Conservation (phyloP, 345 rosid genomes). For the Bruguiera parviflora region DNA sequence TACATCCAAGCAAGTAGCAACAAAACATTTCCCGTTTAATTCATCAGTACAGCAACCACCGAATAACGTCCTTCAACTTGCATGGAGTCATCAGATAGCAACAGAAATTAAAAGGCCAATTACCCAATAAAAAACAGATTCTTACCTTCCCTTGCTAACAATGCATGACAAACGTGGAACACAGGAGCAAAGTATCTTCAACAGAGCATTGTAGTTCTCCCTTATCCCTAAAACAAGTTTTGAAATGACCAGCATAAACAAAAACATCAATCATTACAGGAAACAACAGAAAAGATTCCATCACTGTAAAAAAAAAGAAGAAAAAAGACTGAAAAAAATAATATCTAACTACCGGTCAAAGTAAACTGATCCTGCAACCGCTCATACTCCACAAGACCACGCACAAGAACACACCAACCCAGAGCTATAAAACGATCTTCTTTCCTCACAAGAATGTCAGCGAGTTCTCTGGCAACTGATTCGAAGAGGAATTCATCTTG, state of each 20-base stretch:
- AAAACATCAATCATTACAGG: conserved; percentile 6
- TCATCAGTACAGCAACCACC: neutral
- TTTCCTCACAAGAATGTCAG: conserved; percentile 43
- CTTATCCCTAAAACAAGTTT: conserved; percentile 45
- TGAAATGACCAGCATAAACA: conserved; percentile 8
- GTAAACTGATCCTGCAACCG: conserved; percentile 36
- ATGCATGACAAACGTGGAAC: conserved; percentile 42
- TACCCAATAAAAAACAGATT: neutral
- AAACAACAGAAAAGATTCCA: neutral
- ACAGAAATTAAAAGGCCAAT: neutral
- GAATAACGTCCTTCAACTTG: neutral
- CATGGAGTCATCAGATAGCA: conserved; percentile 3
- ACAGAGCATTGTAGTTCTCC: conserved; percentile 49
- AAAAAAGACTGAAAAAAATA: neutral
- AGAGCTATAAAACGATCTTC: conserved; percentile 64
- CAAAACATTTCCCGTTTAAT: neutral
- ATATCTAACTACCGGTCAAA: conserved; percentile 46
- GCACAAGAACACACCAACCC: conserved; percentile 85
- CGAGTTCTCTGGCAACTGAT: conserved; percentile 44
- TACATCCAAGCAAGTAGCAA: too few relatives aligned
- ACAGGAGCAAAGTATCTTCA: conserved; percentile 56
- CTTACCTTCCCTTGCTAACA: conserved; percentile 67
- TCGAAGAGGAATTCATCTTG: conserved; percentile 61
- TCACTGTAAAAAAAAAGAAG: neutral
- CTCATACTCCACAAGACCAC: conserved; percentile 55